A percentile compares a stretch with the other conserved stretches of the same genome.
These are phyloP conservation scores for Hanseniaspora singularis DNA, from an alignment of 805 yeast genomes.

Conservation along the genomic window DNA sequence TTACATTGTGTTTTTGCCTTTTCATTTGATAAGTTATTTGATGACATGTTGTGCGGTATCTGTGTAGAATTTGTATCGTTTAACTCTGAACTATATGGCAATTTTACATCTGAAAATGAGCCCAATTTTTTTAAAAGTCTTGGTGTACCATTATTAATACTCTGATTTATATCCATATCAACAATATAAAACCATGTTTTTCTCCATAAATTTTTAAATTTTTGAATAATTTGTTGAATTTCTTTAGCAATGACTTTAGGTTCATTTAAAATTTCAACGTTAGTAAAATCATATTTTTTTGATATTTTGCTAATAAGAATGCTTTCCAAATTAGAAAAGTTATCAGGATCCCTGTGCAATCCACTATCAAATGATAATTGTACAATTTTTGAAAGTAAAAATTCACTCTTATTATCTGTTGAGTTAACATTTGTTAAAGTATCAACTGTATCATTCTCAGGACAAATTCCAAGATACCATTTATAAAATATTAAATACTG, in stretches of 20 bases:
- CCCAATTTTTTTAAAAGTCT: constrained; percentile 30
- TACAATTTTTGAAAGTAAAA: constrained; percentile 42
- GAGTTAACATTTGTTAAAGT: constrained; percentile 17
- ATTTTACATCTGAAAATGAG: constrained; percentile 34
- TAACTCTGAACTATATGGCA: constrained; percentile 27
- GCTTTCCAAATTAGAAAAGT: constrained; percentile 34
- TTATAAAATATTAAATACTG: constrained; percentile 51
- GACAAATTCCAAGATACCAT: constrained; percentile 43
- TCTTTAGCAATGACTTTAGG: constrained; percentile 20
- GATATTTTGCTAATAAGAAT: constrained; percentile 11
- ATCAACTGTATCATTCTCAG: constrained; percentile 33
- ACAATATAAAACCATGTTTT: constrained; percentile 45
- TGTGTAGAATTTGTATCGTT: too few species aligned
- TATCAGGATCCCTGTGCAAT: constrained; percentile 53
- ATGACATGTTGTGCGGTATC: too few species aligned
- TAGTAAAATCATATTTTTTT: constrained; percentile 5
- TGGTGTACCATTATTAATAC: constrained; percentile 34
- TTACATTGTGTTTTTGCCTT: background rate
- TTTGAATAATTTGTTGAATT: constrained; percentile 26
- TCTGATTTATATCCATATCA: constrained; percentile 34
- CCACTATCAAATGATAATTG: constrained; percentile 63
- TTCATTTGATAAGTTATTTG: background rate
- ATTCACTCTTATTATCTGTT: constrained; percentile 40
- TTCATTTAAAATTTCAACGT: constrained; percentile 10
- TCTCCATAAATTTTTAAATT: constrained; percentile 40